Evolutionary conservation across 192 early-diverging fungal species (phyloP).

Genomic region (Paraglomus brasilianum): DNA sequence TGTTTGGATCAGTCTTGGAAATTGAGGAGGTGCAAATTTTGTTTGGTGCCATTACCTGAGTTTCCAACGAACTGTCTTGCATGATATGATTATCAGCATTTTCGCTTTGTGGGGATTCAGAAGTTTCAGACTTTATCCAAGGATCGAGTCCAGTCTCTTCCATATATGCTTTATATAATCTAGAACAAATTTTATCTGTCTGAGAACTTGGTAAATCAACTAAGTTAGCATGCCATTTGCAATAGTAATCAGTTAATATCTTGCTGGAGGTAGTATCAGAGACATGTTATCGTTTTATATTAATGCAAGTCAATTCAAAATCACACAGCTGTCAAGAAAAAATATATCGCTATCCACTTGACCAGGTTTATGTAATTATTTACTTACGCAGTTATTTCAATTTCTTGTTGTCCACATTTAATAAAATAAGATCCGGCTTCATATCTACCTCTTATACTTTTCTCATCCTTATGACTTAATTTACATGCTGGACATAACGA

Average conservation of each 20-base stretch:
- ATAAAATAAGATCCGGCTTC: too few species aligned
- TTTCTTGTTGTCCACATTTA: too few species aligned
- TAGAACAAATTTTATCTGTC: conserved; percentile 20
- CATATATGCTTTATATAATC: conserved; percentile 23
- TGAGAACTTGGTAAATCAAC: conserved; percentile 14
- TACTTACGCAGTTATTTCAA: background rate
- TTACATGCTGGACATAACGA: too few species aligned
- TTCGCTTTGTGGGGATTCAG: conserved; percentile 11
- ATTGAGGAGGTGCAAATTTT: too few species aligned
- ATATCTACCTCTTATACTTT: too few species aligned
- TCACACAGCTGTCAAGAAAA: conserved; percentile 5
- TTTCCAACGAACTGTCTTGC: conserved; percentile 11
- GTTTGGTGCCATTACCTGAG: conserved; percentile 21
- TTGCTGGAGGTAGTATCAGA: too few species aligned
- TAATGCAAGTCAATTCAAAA: conserved; percentile 20
- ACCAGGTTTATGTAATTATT: conserved; percentile 6
- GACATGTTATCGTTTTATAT: too few species aligned
- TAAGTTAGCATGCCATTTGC: conserved; percentile 11
- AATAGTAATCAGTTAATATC: too few species aligned
- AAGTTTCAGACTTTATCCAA: conserved; percentile 21
- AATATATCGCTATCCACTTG: conserved; percentile 9
- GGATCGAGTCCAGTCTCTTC: conserved; percentile 25
- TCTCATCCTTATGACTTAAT: background rate
- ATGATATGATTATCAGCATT: conserved; percentile 21
- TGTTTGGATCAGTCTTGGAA: too few species aligned